phyloP scores from a whole-genome alignment of 1,284 basidiomycete species.

The Malassezia slooffiae region DNA sequence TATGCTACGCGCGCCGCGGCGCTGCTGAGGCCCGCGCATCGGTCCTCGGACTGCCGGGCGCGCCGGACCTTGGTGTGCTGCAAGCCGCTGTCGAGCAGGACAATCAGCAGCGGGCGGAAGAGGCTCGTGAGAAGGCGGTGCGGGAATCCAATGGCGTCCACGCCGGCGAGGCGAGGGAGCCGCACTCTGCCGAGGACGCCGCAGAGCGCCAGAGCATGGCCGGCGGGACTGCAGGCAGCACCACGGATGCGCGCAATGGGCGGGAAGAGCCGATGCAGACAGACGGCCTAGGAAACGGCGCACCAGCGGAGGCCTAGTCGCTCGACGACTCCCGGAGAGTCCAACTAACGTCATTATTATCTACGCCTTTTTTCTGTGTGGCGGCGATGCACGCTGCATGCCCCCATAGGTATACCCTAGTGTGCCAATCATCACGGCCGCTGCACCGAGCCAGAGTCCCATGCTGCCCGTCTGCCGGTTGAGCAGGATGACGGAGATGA shows the following conservation, averaged over 20 bases:
- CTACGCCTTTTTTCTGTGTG: not conserved
- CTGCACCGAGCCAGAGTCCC: slow-evolving; percentile 34
- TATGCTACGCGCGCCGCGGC: slow-evolving; percentile 6
- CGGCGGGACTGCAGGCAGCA: too few relatives aligned
- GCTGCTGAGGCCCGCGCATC: not conserved
- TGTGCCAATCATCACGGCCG: slow-evolving; percentile 61
- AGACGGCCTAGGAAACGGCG: too few relatives aligned
- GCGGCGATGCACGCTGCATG: not conserved
- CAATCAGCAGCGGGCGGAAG: slow-evolving; percentile 1
- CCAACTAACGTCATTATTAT: not conserved
- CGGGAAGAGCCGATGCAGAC: too few relatives aligned
- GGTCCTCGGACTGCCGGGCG: not conserved
- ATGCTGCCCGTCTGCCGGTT: slow-evolving; percentile 13
- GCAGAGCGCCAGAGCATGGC: too few relatives aligned
- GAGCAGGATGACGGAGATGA: slow-evolving; percentile 59
- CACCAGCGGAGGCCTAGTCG: too few relatives aligned
- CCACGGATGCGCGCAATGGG: too few relatives aligned
- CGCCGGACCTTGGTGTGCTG: not conserved
- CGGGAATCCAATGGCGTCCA: too few relatives aligned
- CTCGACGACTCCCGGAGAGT: too few relatives aligned
- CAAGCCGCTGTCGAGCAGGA: slow-evolving; percentile 4
- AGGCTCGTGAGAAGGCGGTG: not conserved
- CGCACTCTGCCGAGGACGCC: too few relatives aligned
- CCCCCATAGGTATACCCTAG: slow-evolving; percentile 53
- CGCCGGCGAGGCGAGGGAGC: too few relatives aligned